These are phyloP conservation scores for Apiospora aurea DNA, from an alignment of 2,329 filamentous ascomycete genomes.

Conservation along the genomic window DNA sequence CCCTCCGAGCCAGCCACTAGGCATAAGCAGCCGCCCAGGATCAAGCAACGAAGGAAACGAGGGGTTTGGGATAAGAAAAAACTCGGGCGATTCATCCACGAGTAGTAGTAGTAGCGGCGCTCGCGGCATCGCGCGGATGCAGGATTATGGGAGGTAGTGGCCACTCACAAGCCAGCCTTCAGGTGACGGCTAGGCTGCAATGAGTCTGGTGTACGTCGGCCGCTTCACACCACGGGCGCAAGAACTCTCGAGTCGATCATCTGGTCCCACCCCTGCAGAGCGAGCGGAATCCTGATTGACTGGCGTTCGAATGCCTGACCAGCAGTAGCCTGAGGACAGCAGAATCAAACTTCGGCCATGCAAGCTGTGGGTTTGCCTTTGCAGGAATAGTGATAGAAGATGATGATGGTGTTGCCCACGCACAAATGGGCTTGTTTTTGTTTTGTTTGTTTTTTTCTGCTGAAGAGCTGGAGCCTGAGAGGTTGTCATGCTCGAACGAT, in stretches of 20 bases:
- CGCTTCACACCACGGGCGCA: neutral
- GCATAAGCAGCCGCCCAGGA: conserved; percentile 9
- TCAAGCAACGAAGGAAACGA: conserved; percentile 1
- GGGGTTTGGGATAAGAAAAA: conserved; percentile 10
- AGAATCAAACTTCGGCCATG: conserved; percentile 21
- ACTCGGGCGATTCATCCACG: conserved; percentile 11
- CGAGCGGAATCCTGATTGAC: neutral
- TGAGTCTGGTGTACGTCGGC: conserved; percentile 9
- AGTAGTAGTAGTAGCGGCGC: conserved; percentile 14
- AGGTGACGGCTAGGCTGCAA: neutral
- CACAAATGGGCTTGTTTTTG: conserved; percentile 23
- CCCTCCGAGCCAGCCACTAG: conserved; percentile 18
- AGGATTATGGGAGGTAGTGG: conserved; percentile 6
- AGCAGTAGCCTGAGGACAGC: conserved; percentile 14
- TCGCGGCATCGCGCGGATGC: conserved; percentile 5
- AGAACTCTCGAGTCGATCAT: conserved; percentile 19
- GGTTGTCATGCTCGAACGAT: neutral
- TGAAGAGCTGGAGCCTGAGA: neutral
- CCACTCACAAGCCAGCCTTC: neutral
- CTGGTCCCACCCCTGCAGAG: conserved; percentile 18
- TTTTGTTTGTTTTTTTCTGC: conserved; percentile 11
- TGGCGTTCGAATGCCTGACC: neutral
- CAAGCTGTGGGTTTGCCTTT: conserved; percentile 19
- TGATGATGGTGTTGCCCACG: conserved; percentile 20
- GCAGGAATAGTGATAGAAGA: conserved; percentile 11